These are phyloP conservation scores for Coemansia sp. DNA, from an alignment of 192 early-diverging fungal genomes.

Conservation along the genomic window DNA sequence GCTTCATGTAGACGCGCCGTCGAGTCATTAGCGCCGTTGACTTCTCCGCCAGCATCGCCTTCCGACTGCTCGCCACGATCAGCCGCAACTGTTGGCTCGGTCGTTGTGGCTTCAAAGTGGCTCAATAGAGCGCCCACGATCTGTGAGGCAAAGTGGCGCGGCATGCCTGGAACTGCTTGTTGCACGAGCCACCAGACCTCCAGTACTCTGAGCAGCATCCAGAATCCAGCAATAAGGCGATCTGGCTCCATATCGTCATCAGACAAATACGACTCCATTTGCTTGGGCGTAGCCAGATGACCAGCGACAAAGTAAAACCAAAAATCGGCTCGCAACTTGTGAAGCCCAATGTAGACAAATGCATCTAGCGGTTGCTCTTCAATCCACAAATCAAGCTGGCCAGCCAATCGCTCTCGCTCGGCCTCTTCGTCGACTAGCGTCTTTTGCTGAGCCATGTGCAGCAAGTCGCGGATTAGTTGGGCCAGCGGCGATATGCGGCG, in stretches of 20 bases:
- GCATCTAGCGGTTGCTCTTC: slow-evolving; percentile 52
- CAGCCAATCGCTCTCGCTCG: slow-evolving; percentile 31
- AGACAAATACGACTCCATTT: slow-evolving; percentile 34
- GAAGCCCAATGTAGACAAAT: slow-evolving; percentile 42
- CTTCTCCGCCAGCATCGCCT: not conserved
- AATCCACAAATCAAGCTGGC: slow-evolving; percentile 48
- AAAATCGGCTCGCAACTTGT: slow-evolving; percentile 50
- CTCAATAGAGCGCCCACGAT: slow-evolving; percentile 23
- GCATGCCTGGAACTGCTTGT: slow-evolving; percentile 42
- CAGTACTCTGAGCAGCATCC: slow-evolving; percentile 35
- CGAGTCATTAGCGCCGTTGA: not conserved
- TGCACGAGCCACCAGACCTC: slow-evolving; percentile 47
- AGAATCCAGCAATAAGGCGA: slow-evolving; percentile 21
- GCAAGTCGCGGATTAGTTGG: slow-evolving; percentile 29
- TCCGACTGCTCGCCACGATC: too few species aligned
- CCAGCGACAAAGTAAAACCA: slow-evolving; percentile 41
- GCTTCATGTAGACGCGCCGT: slow-evolving; percentile 9
- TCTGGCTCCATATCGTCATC: slow-evolving; percentile 24
- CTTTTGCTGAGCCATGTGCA: slow-evolving; percentile 34
- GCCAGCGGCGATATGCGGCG: slow-evolving; percentile 30
- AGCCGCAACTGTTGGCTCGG: not conserved
- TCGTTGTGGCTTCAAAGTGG: slow-evolving; percentile 12
- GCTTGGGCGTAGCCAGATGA: slow-evolving; percentile 40
- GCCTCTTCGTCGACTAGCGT: slow-evolving; percentile 30
- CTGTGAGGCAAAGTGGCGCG: slow-evolving; percentile 36